Evolutionary conservation across 495 filamentous ascomycete species (phyloP), one percentile per base, ranked within the genome.

Genomic region (Penicillium roqueforti): DNA sequence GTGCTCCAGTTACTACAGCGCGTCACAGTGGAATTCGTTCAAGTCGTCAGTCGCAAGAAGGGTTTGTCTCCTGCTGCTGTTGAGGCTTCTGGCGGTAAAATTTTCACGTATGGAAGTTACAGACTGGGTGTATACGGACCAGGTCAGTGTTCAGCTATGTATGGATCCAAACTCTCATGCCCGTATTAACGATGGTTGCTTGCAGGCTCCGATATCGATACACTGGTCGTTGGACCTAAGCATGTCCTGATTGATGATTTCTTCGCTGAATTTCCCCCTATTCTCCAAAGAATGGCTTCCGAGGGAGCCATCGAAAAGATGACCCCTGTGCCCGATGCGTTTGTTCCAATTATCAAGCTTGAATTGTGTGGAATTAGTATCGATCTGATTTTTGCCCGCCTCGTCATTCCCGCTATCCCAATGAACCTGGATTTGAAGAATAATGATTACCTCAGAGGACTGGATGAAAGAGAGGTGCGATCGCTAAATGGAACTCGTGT

Each of bases 21-120:
- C 18, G 86, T 96, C 45, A 82, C 87, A 39, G 74, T 89, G 60
- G 89, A 89, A 56, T 97, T 98, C 57, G 88, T 98, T 38, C 85
- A 83, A 66, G 73, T 80, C 55, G 91, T 95, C 42, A 71, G 89
- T 76, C 72, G 81, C 68, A 87, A 83, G 70, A 87, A 88, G 65
- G 87, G 89, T 6, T 74, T 91, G 22, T 84, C 91, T 19, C 80
- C 86, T 18, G 82, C 85, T 20, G 78, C 90, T 14, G 81, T 95
- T 23, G 87, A 91, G 38, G 81, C 84, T 53, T 85, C 89, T 1
- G 89, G 91, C 39, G 95, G 91, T 34, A 89, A 91, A 71, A 84
- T 98, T 37, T 95, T 92, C 66, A 91, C 95, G 0, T 98, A 88
- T 70, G 93, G 93, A 47, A 97, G 95, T 72, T 98, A 89, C 68